Percentiles rank a stretch among this genome's conserved stretches.
Conservation (phyloP, 2,329 filamentous ascomycete species). For the Colletotrichum navitas region DNA sequence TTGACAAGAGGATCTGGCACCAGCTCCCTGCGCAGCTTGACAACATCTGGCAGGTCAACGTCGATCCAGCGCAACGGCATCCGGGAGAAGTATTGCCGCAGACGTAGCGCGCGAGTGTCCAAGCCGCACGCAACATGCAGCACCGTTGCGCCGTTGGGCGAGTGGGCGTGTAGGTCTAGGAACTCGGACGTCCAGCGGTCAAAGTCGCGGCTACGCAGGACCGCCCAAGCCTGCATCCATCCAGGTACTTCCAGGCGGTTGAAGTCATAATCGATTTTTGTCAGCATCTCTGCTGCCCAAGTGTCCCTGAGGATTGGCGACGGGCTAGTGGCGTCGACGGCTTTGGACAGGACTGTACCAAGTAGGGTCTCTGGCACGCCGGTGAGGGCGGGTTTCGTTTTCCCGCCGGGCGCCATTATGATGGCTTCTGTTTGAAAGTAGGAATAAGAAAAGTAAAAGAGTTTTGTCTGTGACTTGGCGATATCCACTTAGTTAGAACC, state of each 20-base stretch:
- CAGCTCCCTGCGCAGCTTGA: background rate
- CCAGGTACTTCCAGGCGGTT: background rate
- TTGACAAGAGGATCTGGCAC: background rate
- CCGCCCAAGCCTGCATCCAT: background rate
- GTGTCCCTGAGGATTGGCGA: background rate
- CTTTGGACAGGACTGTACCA: background rate
- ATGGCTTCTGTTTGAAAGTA: too few species aligned
- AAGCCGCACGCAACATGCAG: background rate
- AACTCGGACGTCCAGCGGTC: background rate
- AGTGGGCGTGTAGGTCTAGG: background rate
- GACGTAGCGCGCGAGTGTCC: background rate
- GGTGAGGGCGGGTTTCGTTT: background rate
- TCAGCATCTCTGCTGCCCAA: background rate
- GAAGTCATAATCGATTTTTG: background rate
- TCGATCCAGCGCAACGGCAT: background rate
- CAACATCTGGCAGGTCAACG: background rate
- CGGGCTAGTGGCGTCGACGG: background rate
- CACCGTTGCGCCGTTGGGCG: background rate
- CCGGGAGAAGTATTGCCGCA: background rate
- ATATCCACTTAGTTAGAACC: too few species aligned
- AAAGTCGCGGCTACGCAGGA: background rate
- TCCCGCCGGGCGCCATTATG: background rate
- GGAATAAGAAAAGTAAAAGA: too few species aligned
- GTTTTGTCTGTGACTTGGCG: too few species aligned
- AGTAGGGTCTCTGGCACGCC: background rate